phyloP scores from a whole-genome alignment of 352 stramenopile species.

The Phytophthora sojae region DNA sequence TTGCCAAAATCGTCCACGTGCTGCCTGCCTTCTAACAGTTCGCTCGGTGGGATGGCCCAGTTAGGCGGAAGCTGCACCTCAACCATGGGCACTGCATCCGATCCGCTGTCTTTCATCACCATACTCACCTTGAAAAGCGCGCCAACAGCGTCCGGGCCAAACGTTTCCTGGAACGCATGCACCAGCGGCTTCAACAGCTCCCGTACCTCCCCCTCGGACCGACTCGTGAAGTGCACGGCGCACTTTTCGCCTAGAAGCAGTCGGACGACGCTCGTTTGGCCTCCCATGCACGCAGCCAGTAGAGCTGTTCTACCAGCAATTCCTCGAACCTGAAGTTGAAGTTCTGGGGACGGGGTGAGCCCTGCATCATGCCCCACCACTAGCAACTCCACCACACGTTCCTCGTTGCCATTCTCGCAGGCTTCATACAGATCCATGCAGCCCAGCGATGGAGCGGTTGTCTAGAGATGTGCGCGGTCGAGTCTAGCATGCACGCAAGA shows the following conservation, averaged over 20 bases:
- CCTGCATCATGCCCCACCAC: constrained; percentile 42
- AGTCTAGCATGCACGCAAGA: constrained; percentile 14
- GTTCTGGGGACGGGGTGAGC: constrained; percentile 8
- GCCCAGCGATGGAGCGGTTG: constrained; percentile 4
- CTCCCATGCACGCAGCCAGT: constrained; percentile 71
- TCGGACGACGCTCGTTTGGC: constrained; percentile 66
- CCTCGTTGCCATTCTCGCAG: constrained; percentile 86
- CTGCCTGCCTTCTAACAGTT: constrained; percentile 53
- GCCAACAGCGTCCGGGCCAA: not conserved
- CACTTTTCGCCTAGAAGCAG: constrained; percentile 71
- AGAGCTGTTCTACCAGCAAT: constrained; percentile 70
- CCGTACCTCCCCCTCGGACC: constrained; percentile 47
- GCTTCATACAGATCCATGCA: constrained; percentile 83
- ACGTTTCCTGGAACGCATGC: constrained; percentile 6
- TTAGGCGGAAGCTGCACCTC: constrained; percentile 53
- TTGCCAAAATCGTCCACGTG: constrained; percentile 86
- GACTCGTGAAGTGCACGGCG: constrained; percentile 73
- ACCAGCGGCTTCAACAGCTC: constrained; percentile 54
- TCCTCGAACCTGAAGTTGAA: constrained; percentile 38
- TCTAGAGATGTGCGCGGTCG: constrained; percentile 1
- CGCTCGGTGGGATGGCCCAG: constrained; percentile 45
- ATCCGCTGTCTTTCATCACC: constrained; percentile 47
- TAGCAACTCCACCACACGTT: constrained; percentile 81
- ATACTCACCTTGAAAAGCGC: constrained; percentile 55
- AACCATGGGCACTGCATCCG: constrained; percentile 54